phyloP scores from a whole-genome alignment of 2,329 filamentous ascomycete genomes.

The Aspergillus japonicus region DNA sequence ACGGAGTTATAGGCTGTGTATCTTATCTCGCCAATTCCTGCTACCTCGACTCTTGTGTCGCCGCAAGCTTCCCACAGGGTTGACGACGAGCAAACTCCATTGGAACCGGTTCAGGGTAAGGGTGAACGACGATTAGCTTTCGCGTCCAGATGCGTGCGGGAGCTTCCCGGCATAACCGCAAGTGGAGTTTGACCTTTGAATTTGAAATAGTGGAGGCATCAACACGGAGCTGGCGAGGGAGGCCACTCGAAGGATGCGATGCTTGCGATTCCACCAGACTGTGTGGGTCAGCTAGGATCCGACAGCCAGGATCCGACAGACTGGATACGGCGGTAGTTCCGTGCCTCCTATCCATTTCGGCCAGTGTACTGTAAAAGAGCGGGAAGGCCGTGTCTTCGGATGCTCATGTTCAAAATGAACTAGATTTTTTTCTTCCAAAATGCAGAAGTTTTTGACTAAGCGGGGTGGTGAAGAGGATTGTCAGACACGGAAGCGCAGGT shows the following conservation, averaged over 20 bases:
- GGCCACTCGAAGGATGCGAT: constrained; percentile 15
- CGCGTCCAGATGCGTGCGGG: constrained; percentile 1
- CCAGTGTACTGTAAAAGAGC: neutral
- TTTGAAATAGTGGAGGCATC: constrained; percentile 4
- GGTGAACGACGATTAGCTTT: neutral
- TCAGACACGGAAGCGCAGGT: neutral
- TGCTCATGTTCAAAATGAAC: too few species aligned
- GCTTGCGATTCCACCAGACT: constrained; percentile 17
- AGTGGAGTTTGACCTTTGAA: constrained; percentile 6
- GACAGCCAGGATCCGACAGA: constrained; percentile 24
- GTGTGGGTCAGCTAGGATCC: constrained; percentile 21
- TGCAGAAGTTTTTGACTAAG: too few species aligned
- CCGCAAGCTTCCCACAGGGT: neutral
- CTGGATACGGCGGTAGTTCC: constrained; percentile 21
- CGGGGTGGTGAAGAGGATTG: neutral
- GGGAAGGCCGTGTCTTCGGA: neutral
- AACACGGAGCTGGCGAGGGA: constrained; percentile 7
- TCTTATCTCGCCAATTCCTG: neutral
- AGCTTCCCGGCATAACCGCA: constrained; percentile 4
- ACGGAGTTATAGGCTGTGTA: neutral
- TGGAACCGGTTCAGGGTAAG: neutral
- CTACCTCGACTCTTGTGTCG: neutral
- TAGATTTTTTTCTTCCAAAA: too few species aligned
- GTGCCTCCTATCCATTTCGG: constrained; percentile 1
- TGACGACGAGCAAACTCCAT: neutral